These are phyloP conservation scores for Thelephora aurantiotincta DNA, from an alignment of 768 basidiomycete species.

Conservation along the genomic window DNA sequence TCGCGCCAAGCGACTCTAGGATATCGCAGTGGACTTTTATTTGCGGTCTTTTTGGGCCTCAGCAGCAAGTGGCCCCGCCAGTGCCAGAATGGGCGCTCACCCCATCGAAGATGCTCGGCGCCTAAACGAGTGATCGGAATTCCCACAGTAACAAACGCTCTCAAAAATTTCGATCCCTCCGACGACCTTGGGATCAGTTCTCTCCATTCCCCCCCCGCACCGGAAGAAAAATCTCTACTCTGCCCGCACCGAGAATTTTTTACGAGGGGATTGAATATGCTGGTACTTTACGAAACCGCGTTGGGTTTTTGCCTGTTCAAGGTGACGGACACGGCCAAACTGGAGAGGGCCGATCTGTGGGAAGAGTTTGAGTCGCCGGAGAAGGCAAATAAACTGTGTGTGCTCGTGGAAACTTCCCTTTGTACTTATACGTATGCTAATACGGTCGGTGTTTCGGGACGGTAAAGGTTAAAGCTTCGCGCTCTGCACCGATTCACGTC, in stretches of 20 bases:
- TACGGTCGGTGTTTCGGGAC: background rate
- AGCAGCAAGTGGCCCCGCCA: too few relatives aligned
- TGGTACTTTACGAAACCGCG: constrained; percentile 92
- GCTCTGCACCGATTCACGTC: constrained; percentile 94
- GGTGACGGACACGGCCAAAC: constrained; percentile 76
- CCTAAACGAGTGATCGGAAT: too few relatives aligned
- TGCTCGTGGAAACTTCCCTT: constrained; percentile 7
- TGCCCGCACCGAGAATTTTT: background rate
- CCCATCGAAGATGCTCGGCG: too few relatives aligned
- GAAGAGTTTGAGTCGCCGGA: constrained; percentile 91
- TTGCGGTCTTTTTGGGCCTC: too few relatives aligned
- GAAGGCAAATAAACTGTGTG: constrained; percentile 83
- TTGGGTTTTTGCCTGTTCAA: constrained; percentile 98
- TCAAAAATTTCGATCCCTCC: background rate
- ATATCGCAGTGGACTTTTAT: too few relatives aligned
- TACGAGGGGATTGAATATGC: constrained; percentile 39
- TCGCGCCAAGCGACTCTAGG: too few relatives aligned
- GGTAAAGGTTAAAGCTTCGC: constrained; percentile 77
- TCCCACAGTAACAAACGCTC: too few relatives aligned
- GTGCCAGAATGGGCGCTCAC: too few relatives aligned
- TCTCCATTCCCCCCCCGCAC: background rate
- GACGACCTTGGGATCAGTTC: background rate
- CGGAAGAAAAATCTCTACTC: constrained; percentile 5
- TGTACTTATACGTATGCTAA: background rate
- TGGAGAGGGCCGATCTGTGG: constrained; percentile 76